Evolutionary conservation across 2,329 filamentous ascomycete species (phyloP).

Genomic region (Apiospora sp.): DNA sequence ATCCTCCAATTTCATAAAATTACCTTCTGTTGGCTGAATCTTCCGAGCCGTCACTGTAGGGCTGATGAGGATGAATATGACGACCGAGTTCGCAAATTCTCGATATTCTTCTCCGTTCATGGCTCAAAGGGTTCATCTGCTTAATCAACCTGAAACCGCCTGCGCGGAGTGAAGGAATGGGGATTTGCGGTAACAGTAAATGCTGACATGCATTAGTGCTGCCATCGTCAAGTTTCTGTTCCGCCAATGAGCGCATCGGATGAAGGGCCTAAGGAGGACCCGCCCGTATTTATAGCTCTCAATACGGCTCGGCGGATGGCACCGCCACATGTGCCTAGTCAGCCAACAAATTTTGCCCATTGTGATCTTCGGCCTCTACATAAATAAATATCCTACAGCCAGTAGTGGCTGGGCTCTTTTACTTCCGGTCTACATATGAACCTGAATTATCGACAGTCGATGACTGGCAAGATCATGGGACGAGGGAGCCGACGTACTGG

Average conservation of each 20-base stretch:
- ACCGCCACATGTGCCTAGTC: neutral
- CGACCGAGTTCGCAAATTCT: neutral
- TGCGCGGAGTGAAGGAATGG: neutral
- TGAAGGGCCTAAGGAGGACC: neutral
- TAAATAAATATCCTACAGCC: neutral
- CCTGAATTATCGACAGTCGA: neutral
- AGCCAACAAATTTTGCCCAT: neutral
- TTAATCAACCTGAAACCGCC: neutral
- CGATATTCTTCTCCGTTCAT: neutral
- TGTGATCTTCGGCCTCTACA: neutral
- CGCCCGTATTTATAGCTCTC: neutral
- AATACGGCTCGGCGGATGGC: neutral
- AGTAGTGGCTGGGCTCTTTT: neutral
- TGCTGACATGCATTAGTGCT: constrained; percentile 5
- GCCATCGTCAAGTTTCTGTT: neutral
- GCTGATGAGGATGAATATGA: neutral
- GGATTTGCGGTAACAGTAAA: neutral
- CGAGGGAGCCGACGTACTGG: too few species aligned
- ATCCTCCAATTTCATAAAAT: neutral
- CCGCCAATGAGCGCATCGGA: neutral
- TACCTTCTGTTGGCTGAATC: neutral
- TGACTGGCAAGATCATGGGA: neutral
- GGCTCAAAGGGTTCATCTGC: neutral
- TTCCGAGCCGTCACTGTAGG: neutral
- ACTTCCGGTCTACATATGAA: neutral